These are phyloP conservation scores for Falciphora oryzae DNA, from an alignment of 2,329 filamentous ascomycete genomes.

Conservation along the genomic window DNA sequence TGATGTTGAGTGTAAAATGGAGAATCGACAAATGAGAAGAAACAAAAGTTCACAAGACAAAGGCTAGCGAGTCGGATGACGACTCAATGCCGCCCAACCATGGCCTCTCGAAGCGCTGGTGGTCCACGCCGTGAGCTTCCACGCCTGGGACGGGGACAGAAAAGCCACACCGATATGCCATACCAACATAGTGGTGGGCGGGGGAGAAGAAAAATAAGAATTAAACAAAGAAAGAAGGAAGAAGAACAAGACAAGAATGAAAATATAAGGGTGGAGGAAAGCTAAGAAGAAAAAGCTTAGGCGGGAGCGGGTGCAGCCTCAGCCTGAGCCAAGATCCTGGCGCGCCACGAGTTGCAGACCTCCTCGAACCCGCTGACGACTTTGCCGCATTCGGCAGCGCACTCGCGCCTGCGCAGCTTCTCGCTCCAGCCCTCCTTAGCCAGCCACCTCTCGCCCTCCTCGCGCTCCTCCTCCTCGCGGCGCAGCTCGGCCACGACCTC, in stretches of 20 bases:
- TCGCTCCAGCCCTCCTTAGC: constrained; percentile 78
- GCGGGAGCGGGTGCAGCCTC: constrained; percentile 38
- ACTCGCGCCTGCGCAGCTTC: constrained; percentile 69
- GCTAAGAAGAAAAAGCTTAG: neutral
- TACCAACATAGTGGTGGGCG: too few species aligned
- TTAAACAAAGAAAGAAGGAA: neutral
- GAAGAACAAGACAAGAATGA: neutral
- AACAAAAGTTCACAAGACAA: too few species aligned
- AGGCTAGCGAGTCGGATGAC: too few species aligned
- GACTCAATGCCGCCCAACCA: too few species aligned
- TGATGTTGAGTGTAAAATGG: too few species aligned
- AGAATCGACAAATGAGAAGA: too few species aligned
- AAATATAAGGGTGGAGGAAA: too few species aligned
- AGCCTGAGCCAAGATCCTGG: constrained; percentile 63
- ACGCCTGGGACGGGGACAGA: too few species aligned
- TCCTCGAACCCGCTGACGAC: constrained; percentile 91
- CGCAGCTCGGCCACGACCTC: constrained; percentile 83
- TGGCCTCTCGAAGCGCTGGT: too few species aligned
- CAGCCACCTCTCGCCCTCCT: constrained; percentile 79
- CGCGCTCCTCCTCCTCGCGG: constrained; percentile 72
- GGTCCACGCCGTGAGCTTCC: too few species aligned
- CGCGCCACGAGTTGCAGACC: constrained; percentile 79
- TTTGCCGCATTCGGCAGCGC: constrained; percentile 75
- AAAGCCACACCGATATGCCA: too few species aligned
- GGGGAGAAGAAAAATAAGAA: too few species aligned